phyloP scores from a whole-genome alignment of 257 asterid genomes.

The Handroanthus guayacan region DNA sequence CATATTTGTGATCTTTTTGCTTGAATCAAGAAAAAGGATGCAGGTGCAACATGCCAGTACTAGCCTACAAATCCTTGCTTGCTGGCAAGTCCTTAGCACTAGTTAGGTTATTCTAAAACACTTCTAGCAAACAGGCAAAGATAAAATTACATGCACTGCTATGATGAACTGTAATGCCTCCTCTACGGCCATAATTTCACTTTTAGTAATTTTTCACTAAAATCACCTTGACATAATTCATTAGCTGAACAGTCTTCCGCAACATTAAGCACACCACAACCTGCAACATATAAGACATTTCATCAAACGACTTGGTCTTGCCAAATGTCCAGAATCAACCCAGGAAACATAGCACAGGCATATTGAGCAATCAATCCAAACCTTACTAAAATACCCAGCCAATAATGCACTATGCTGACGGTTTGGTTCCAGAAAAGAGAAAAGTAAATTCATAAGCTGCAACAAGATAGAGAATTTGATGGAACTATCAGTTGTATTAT shows the following conservation, averaged over 20 bases:
- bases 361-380: constrained; percentile 40
- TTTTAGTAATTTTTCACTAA: not conserved
- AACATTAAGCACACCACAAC: constrained; percentile 93
- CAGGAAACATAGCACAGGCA: constrained; percentile 23
- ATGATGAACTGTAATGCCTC: not conserved
- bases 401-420: constrained; percentile 84
- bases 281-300: constrained; percentile 53
- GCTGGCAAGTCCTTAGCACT: too few species aligned
- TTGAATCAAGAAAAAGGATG: constrained; percentile 1
- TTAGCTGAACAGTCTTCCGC: constrained; percentile 83
- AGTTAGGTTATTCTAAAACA: not conserved
- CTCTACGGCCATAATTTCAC: too few species aligned
- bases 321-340: constrained; percentile 28
- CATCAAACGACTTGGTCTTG: constrained; percentile 39
- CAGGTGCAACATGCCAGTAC: not conserved
- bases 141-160: not conserved
- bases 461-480: constrained; percentile 36
- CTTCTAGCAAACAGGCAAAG: not conserved
- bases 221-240: constrained; percentile 92
- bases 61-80: not conserved
- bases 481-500: constrained; percentile 33
- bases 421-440: constrained; percentile 93
- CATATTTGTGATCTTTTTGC: not conserved
- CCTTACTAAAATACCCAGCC: constrained; percentile 99
- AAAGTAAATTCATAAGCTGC: constrained; percentile 94